These are phyloP conservation scores for Pseudoperonospora humuli DNA, from an alignment of 352 stramenopile genomes.

Conservation along the genomic window DNA sequence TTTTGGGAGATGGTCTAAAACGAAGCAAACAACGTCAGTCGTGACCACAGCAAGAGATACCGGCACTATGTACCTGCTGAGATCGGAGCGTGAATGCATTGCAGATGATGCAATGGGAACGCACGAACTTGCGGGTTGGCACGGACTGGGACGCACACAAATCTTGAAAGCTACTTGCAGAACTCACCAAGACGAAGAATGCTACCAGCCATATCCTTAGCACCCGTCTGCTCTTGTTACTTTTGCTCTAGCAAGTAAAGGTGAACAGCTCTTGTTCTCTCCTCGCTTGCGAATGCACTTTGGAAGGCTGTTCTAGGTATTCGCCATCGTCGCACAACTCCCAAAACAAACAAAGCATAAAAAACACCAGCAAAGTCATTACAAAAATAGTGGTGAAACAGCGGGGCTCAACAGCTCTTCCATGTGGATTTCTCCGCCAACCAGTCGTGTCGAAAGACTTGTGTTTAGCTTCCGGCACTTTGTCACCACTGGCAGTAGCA, in stretches of 20 bases:
- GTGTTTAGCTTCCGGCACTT: neutral
- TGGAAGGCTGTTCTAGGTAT: constrained; percentile 21
- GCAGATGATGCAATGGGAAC: constrained; percentile 2
- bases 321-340: constrained; percentile 29
- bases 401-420: constrained; percentile 9
- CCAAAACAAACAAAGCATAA: constrained; percentile 23
- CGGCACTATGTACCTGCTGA: constrained; percentile 27
- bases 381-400: constrained; percentile 32
- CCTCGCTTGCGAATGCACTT: constrained; percentile 25
- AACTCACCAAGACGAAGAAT: constrained; percentile 25
- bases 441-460: neutral
- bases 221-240: constrained; percentile 4
- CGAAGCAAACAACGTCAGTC: neutral
- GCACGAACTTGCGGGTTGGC: constrained; percentile 4
- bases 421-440: constrained; percentile 17
- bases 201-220: constrained; percentile 25
- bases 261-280: constrained; percentile 18
- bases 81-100: constrained; percentile 30
- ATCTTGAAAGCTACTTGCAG: constrained; percentile 25
- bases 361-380: constrained; percentile 18
- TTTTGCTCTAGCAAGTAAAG: constrained; percentile 12
- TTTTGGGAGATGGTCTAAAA: constrained; percentile 50
- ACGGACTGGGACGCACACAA: constrained; percentile 7
- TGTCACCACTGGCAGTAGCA: too few species aligned
- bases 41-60: neutral